Evolutionary conservation across 2,329 filamentous ascomycete species (phyloP), one percentile per base, ranked within the genome.

Genomic region (Colletotrichum sp.): DNA sequence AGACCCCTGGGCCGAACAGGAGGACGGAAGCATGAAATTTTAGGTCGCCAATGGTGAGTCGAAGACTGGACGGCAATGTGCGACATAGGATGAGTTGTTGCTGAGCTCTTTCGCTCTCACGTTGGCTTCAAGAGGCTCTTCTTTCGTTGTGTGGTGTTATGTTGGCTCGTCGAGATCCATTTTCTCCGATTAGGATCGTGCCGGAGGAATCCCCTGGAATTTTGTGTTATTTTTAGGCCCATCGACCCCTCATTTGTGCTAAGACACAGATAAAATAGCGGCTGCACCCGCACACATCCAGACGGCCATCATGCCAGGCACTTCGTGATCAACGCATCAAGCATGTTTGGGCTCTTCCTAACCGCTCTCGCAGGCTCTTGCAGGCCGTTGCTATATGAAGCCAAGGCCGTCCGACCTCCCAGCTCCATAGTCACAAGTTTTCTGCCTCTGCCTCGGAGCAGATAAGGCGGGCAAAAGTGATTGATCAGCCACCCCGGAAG

Each of bases 401-500:
- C 48, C n/a, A 57, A 57, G 67, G 6, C 26, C 52, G 32, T 22
- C 16, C 22, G n/a, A 10, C 16, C 66, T 62, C 32, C 24, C 39
- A 24, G 34, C 18, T 22, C 34, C 67, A 60, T 44, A 69, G 26
- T 60, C 67, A 62, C 52, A 36, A 48, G 55, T 44, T 62, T 69
- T 36, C 28, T 30, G 18, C 8, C 55, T 24, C 28, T 39, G 52
- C 65, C 32, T 48, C 48, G 28, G 52, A n/a, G 63, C 39, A 34
- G 69, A 76, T 59, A 65, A 62, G 64, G 26, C 44, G 52, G 28
- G 59, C 34, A 52, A 30, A 44, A 26, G 34, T 69, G 70, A 74
- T 76, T 62, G 70, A 73, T 76, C 74, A 76, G 64, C 70, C 18
- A 62, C 57, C 57, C 69, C 69, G 70, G 73, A 68, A 64, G 44